Base-by-base conservation (phyloP, 805 yeast species). In the Metschnikowia gruessii region DNA sequence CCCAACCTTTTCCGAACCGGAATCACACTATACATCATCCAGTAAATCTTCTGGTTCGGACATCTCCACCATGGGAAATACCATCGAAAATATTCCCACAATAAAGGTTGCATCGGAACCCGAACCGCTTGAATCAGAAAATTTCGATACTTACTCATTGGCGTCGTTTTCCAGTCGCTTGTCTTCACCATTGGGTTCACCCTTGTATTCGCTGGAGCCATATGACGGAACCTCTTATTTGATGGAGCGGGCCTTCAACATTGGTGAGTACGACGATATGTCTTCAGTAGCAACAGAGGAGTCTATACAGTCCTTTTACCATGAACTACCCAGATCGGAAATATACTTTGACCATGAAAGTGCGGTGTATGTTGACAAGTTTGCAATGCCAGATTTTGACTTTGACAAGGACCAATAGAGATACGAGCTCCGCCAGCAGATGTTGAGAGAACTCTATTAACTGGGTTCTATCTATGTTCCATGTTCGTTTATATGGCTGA, bases 351-450 rank as follows among this genome's bases (percentile, higher is more conserved):
- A 59, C 37, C 43, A 53, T 9, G 56, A 55, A 13, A 43, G 46
- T 11, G 52, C 56, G 13, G 44, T 55, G 16, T 48, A 46, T 30
- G 49, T 47, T 19, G 56, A 52, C 35, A 39, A 38, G 35, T 45
- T 39, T 31, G 24, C 46, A 16, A 30, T 43, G 37, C 41, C 38
- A 26, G 55, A 54, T 26, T 64, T 63, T 31, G 39, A 37, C n/a
- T 43, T 34, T 12, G 55, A 55, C 32, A 62, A 61, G 48, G 74
- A 70, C 39, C 52, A 53, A 41, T 75, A 71, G 51, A 59, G 72
- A 48, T 51, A 59, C 24, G 73, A 71, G 56, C 62, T 71, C 37
- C 60, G 76, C 37, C 56, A 64, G 45, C 74, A 69, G 49, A 63
- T 71, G 43, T 52, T 69, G 50, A 58, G 57, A 40, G 74, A 71